Percentiles rank a stretch among this genome's conserved stretches.
phyloP scores from a whole-genome alignment of 768 basidiomycete species.

The Xerocomus brunneocitrinus region DNA sequence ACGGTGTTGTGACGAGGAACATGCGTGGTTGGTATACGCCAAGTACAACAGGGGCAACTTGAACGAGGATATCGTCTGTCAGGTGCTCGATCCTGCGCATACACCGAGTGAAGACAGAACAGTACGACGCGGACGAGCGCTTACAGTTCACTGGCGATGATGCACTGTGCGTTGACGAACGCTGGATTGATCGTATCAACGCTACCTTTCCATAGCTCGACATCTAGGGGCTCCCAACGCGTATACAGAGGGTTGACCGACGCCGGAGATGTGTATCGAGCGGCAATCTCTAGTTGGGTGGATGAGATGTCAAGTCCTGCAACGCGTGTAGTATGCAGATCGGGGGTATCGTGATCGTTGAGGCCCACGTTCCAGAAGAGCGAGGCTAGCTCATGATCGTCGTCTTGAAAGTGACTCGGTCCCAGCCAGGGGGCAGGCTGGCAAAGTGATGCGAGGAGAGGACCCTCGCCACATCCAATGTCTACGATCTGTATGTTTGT shows the following conservation, averaged over 20 bases:
- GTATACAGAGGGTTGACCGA: conserved; percentile 28
- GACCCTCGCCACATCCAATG: conserved; percentile 81
- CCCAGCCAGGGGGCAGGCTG: conserved; percentile 71
- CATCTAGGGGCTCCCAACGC: conserved; percentile 68
- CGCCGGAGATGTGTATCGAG: conserved; percentile 43
- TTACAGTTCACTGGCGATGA: conserved; percentile 80
- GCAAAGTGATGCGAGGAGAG: conserved; percentile 62
- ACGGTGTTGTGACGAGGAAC: conserved; percentile 80
- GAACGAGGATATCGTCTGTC: conserved; percentile 48
- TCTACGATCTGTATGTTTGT: conserved; percentile 58
- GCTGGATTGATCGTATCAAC: conserved; percentile 62
- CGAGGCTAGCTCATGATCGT: conserved; percentile 16
- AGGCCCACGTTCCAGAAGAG: conserved; percentile 21
- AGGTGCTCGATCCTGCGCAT: conserved; percentile 73
- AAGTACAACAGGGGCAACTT: conserved; percentile 67
- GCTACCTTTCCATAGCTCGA: conserved; percentile 71
- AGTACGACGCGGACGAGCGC: conserved; percentile 22
- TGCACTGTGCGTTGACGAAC: conserved; percentile 63
- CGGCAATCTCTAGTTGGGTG: conserved; percentile 51
- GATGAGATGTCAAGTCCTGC: conserved; percentile 65
- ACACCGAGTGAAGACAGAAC: not conserved
- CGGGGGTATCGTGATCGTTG: conserved; percentile 42
- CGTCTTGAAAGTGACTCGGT: conserved; percentile 22
- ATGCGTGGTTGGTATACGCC: conserved; percentile 73
- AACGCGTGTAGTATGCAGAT: conserved; percentile 54